Evolutionary conservation across 1,284 basidiomycete species (phyloP).

Genomic region (Grifola frondosa): DNA sequence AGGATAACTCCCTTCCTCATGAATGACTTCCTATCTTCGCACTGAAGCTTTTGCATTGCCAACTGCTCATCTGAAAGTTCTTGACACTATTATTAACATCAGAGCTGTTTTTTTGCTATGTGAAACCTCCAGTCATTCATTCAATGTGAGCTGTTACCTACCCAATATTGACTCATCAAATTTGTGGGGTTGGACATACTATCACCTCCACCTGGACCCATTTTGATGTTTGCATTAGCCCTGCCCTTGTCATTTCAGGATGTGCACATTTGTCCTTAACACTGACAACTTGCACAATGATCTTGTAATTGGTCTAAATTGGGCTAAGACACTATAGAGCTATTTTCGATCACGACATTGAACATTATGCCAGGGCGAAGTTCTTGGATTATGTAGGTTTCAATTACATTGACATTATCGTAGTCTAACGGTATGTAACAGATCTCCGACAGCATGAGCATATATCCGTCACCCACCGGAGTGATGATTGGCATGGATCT

Average conservation of each 20-base stretch:
- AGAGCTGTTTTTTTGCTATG: too few relatives aligned
- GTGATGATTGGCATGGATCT: constrained; percentile 97
- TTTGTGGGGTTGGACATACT: neutral
- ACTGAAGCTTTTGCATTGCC: too few relatives aligned
- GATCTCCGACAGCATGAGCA: constrained; percentile 93
- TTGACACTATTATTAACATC: too few relatives aligned
- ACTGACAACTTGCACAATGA: neutral
- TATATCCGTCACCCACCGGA: constrained; percentile 97
- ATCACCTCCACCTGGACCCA: neutral
- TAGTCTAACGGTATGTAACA: constrained; percentile 28
- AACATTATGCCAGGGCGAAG: constrained; percentile 95
- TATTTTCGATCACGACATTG: constrained; percentile 79
- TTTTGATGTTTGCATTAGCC: neutral
- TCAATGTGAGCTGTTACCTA: too few relatives aligned
- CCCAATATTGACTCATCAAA: neutral
- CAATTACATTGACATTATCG: constrained; percentile 8
- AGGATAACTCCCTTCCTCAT: too few relatives aligned
- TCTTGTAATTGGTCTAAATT: neutral
- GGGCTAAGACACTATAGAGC: neutral
- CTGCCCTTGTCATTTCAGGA: neutral
- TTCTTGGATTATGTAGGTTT: constrained; percentile 86
- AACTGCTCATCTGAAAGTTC: too few relatives aligned
- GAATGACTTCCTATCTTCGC: neutral
- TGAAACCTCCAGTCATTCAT: too few relatives aligned
- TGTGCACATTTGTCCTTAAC: neutral